Conservation (phyloP, 192 early-diverging fungal genomes). For the Coemansia sp. region DNA sequence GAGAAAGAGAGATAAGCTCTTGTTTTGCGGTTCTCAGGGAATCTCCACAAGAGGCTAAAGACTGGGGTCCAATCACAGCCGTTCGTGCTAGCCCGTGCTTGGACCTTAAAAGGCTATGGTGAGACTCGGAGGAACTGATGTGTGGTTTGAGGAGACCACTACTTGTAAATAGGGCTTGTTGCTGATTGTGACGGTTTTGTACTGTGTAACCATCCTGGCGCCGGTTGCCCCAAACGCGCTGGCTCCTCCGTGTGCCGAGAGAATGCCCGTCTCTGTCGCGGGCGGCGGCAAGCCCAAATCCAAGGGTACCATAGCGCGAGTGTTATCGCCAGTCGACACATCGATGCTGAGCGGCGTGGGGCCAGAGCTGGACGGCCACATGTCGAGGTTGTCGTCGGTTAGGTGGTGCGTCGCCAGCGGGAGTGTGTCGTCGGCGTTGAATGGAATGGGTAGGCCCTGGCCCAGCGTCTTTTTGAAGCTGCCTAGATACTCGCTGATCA, state of each 20-base stretch:
- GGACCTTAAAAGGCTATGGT: constrained; percentile 6
- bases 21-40: not conserved
- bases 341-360: constrained; percentile 18
- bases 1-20: not conserved
- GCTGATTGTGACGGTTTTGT: constrained; percentile 36
- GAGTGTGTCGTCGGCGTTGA: constrained; percentile 35
- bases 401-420: constrained; percentile 28
- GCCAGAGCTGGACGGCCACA: constrained; percentile 44
- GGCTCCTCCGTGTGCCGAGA: constrained; percentile 2
- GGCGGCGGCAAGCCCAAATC: constrained; percentile 20
- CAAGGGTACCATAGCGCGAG: constrained; percentile 17
- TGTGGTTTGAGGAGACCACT: constrained; percentile 46
- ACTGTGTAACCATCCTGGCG: constrained; percentile 15
- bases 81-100: not conserved
- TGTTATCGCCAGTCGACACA: constrained; percentile 10
- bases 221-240: not conserved
- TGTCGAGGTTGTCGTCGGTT: constrained; percentile 30
- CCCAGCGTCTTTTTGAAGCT: constrained; percentile 19
- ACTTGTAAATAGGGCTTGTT: constrained; percentile 39
- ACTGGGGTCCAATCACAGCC: not conserved
- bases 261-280: not conserved
- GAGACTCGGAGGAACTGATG: constrained; percentile 36
- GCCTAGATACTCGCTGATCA: constrained; percentile 37
- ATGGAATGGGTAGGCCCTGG: constrained; percentile 21
- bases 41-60: not conserved